Evolutionary conservation across 2,329 filamentous ascomycete genomes (phyloP), one percentile per base, ranked within the genome.

Genomic region (Diaporthe sp.): DNA sequence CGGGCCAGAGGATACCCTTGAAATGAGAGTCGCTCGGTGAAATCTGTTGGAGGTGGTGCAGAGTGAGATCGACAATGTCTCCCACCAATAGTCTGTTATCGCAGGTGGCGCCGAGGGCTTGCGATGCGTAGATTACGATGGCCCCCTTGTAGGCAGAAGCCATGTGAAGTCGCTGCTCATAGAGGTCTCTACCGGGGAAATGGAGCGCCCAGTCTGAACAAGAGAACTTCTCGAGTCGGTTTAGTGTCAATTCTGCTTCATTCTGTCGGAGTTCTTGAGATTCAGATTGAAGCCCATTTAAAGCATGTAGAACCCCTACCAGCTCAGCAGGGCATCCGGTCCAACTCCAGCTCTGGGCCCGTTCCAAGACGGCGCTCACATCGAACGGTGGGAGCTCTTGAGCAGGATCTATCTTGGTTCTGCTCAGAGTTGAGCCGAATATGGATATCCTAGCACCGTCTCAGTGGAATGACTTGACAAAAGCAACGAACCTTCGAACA

Each of bases 1-100:
- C 65, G 2, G 76, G 75, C 76, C 76, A 77, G 39, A 76, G 71
- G 17, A 75, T 65, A 39, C 76, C 71, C 31, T 77, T 77, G 71
- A 77, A 76, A 53, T 77, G 76, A n/a, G 67, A 57, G 55, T 77
- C 76, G 6, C 42, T 60, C 9, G 71, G 39, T 19, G 57, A 39
- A 10, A 77, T 74, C 19, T 76, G 55, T 17, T 62, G 46, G 34
- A 77, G 61, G n/a, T 67, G 42, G 25, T 67, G 42, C 19, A 67
- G 8, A 37, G 42, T 8, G 17, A n/a, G 42, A 12, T 34, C 61
- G 10, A 67, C 44, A 1, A 67, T 67, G 28, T 49, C 42, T 10
- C 4, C 42, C 9, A 49, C 19, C 10, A 67, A 34, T n/a, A 8
- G 22, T 37, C 6, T 9, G 1, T n/a, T 34, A 9, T 67, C 5